These are phyloP conservation scores for Populus pruinosa DNA, from an alignment of 345 rosid genomes.

Conservation along the genomic window DNA sequence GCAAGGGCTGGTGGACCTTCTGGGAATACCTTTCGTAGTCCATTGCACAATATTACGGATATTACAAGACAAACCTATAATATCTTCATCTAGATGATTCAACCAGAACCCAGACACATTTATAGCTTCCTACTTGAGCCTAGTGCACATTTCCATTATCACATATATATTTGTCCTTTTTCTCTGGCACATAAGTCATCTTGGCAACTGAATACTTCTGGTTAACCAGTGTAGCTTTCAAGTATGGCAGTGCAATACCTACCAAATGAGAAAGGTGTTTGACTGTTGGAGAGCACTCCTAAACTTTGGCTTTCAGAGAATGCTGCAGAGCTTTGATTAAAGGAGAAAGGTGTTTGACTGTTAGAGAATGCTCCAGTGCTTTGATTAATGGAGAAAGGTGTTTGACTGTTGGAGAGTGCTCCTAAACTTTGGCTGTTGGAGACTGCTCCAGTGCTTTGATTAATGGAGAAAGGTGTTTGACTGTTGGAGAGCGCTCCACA, in stretches of 20 bases:
- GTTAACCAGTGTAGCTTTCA: neutral
- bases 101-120: neutral
- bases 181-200: neutral
- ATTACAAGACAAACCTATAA: neutral
- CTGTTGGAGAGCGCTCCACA: conserved; percentile 4
- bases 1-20: neutral
- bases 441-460: conserved; percentile 8
- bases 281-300: conserved; percentile 31
- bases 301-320: neutral
- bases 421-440: conserved; percentile 14
- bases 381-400: conserved; percentile 10
- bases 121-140: neutral
- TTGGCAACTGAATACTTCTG: conserved; percentile 1
- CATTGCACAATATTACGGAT: neutral
- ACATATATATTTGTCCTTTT: neutral
- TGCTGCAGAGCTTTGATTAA: conserved; percentile 13
- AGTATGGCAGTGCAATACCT: conserved; percentile 12
- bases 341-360: neutral
- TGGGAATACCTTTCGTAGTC: neutral
- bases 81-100: conserved; percentile 1
- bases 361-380: conserved; percentile 9
- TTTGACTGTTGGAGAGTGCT: conserved; percentile 6
- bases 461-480: conserved; percentile 13
- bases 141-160: neutral
- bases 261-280: conserved; percentile 46